Evolutionary conservation across 441 rosid species (phyloP), one percentile per base, ranked within the genome.

Genomic region (Biscutella laevigata): DNA sequence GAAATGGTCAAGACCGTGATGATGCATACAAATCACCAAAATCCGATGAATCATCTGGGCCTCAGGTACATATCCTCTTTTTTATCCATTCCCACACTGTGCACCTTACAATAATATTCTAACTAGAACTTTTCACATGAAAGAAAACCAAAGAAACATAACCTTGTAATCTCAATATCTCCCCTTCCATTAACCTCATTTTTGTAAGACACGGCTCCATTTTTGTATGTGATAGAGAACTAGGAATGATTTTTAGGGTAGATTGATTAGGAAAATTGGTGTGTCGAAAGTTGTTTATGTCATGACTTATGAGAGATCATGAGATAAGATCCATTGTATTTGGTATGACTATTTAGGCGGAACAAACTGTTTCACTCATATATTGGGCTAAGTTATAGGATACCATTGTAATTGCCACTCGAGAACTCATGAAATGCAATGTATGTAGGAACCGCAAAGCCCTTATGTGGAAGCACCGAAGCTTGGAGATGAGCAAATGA

Each of bases 391-490:
- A n/a, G n/a, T n/a, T n/a, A n/a, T n/a, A n/a, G n/a, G n/a, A n/a
- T n/a, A n/a, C n/a, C n/a, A 17, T 26, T 26, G 46, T 52, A 28
- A 35, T n/a, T 15, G 34, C 28, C 5, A 34, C 34, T 11, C 17
- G 20, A 32, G 5, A 26, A 39, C 37, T 49, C 16, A 50, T 58
- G 36, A 20, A 40, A 26, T 13, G 26, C 14, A 57, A 26, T 30
- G 40, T 39, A 6, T 44, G 37, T 3, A 53, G 69, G 73, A 69
- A 53, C 72, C 63, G 19, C 52, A 88, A 84, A 83, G 84, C 59
- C 95, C 94, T 3, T 91, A 91, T 51, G 89, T 91, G 78, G 94
- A 88, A 72, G 71, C 84, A 59, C 94, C 91, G n/a, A n/a, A n/a
- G n/a, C n/a, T n/a, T n/a, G n/a, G n/a, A n/a, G n/a, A n/a, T n/a